phyloP scores from a whole-genome alignment of 768 basidiomycete genomes.

The Obba rivulosa region DNA sequence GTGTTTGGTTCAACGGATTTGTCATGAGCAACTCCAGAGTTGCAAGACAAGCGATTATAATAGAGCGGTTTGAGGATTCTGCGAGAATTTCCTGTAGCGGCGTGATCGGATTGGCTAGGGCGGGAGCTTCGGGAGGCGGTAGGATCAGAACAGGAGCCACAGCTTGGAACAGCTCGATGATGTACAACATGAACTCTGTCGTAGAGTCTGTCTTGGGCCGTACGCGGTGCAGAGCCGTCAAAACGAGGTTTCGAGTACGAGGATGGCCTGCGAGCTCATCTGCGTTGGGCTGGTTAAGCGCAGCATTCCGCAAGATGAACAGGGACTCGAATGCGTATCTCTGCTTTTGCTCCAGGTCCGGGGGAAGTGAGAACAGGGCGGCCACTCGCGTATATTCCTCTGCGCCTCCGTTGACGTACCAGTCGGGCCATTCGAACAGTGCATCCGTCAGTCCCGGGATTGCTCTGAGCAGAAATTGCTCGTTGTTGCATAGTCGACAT shows the following conservation, averaged over 20 bases:
- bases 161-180: slow-evolving; percentile 65
- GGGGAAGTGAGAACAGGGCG: slow-evolving; percentile 51
- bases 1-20: slow-evolving; percentile 50
- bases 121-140: slow-evolving; percentile 27
- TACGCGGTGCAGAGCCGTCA: slow-evolving; percentile 60
- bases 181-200: slow-evolving; percentile 65
- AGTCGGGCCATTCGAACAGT: slow-evolving; percentile 85
- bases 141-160: slow-evolving; percentile 45
- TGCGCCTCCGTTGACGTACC: slow-evolving; percentile 66
- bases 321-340: slow-evolving; percentile 83
- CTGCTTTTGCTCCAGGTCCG: slow-evolving; percentile 46
- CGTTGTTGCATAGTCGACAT: slow-evolving; percentile 73
- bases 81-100: slow-evolving; percentile 52
- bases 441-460: slow-evolving; percentile 80
- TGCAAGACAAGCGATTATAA: slow-evolving; percentile 62
- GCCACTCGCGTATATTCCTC: slow-evolving; percentile 36
- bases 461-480: slow-evolving; percentile 63
- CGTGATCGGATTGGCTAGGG: slow-evolving; percentile 44
- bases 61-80: slow-evolving; percentile 62
- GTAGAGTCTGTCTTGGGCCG: slow-evolving; percentile 59
- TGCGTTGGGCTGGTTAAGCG: slow-evolving; percentile 57
- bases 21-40: slow-evolving; percentile 59
- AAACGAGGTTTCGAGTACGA: slow-evolving; percentile 60
- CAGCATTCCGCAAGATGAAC: slow-evolving; percentile 81
- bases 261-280: slow-evolving; percentile 52